A percentile compares a stretch with the other conserved stretches of the same genome.
Evolutionary conservation across 441 rosid species (phyloP).

Genomic region (Francoa sonchifolia): DNA sequence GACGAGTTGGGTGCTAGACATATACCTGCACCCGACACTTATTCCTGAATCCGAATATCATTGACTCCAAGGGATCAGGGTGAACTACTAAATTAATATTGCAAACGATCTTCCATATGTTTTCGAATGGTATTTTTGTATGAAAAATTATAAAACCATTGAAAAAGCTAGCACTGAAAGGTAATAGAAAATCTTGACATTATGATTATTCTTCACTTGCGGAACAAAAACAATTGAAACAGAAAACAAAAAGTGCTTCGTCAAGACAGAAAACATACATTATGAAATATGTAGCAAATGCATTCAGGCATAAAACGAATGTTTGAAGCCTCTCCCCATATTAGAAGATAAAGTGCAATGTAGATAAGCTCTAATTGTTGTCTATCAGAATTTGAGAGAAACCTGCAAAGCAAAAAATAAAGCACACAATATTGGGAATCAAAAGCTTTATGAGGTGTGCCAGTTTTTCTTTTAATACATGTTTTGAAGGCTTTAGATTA

Average conservation of each 20-base stretch:
- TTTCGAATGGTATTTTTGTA: no score
- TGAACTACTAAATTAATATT: no score
- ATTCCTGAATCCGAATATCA: no score
- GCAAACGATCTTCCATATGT: no score
- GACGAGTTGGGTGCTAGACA: no score
- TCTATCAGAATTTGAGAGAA: constrained; percentile 29
- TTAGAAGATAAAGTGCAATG: constrained; percentile 81
- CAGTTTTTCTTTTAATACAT: constrained; percentile 1
- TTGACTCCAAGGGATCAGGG: no score
- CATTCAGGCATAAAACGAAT: constrained; percentile 98
- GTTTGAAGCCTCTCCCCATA: constrained; percentile 99
- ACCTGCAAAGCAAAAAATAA: constrained; percentile 32
- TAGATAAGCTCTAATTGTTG: constrained; percentile 68
- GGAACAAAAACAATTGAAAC: not conserved
- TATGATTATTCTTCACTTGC: not conserved
- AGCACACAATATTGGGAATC: no score
- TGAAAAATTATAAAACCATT: no score
- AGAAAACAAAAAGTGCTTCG: not conserved
- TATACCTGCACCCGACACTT: no score
- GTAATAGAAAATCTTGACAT: no score
- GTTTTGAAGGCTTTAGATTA: constrained; percentile 1
- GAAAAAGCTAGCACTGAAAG: not conserved
- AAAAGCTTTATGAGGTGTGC: no score
- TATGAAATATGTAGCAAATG: constrained; percentile 94
- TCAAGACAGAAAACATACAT: constrained; percentile 38